Percentiles rank a stretch among this genome's conserved stretches.
Conservation (phyloP, 2,329 filamentous ascomycete genomes). For the Phaeomoniella chlamydospora region DNA sequence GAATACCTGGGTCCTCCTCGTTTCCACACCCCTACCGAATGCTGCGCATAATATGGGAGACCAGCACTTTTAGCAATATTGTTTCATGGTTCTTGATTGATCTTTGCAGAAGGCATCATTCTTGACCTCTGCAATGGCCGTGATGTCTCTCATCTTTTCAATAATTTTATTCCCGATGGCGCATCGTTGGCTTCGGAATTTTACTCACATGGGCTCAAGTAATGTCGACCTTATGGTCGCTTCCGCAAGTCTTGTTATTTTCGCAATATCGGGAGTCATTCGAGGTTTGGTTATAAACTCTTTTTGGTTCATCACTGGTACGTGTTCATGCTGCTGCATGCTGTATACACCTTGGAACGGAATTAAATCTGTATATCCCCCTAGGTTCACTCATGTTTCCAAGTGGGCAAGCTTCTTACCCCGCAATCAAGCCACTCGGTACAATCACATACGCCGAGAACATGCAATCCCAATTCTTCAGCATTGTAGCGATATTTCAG, state of each 20-base stretch:
- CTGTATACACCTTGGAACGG: too few relatives aligned
- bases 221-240: background rate
- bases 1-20: background rate
- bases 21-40: background rate
- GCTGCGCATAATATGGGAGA: background rate
- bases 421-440: background rate
- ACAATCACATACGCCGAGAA: background rate
- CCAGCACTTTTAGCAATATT: background rate
- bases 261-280: background rate
- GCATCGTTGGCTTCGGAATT: background rate
- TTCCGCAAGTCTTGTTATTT: background rate
- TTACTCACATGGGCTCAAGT: background rate
- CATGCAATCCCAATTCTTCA: background rate
- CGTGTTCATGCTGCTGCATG: too few relatives aligned
- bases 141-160: background rate
- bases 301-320: background rate
- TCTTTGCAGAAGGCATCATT: background rate
- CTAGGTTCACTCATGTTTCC: background rate
- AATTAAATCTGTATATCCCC: too few relatives aligned
- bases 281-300: background rate
- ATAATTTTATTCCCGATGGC: background rate
- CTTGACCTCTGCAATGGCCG: background rate
- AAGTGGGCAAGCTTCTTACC: background rate
- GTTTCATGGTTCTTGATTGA: background rate
- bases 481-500: background rate